Evolutionary conservation across 768 basidiomycete genomes (phyloP), one percentile per base, ranked within the genome.

Genomic region (Termitomyces sp.): DNA sequence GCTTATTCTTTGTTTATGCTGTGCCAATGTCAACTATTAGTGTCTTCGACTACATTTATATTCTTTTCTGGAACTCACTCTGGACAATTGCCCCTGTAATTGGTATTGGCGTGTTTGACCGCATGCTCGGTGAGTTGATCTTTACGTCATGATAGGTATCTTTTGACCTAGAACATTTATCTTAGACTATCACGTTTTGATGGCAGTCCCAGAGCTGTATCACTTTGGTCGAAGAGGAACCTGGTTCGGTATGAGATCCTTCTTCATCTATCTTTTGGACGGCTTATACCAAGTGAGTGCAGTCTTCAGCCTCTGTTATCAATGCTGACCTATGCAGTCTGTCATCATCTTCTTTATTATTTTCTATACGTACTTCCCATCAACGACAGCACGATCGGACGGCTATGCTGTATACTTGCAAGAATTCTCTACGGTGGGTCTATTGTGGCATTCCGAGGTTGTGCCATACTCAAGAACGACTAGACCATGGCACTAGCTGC

Each of bases 1-100:
- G 37, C 22, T 5, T 5, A 24, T 45, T 20, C 16, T 61, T 68
- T 57, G 66, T 55, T 45, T n/a, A 24, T 20, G 7, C 33, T 13
- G 47, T 48, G 58, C 54, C 48, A 15, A 49, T 20, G 37, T 36
- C 12, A 41, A 30, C 57, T 39, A 39, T 18, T 47, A 75, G 73
- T 63, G 91, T 85, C 12, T 91, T 91, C 64, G 89, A 93, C 61
- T 96, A 96, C 71, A 89, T 86, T 27, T 97, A 95, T 67, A 76
- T 99, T 46, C 78, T 99, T 36, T 95, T 95, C 75, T 98, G 96
- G 96, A 99, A 99, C 75, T 89, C 96, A 11, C 86, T 99, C 73
- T 99, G 91, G 91, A 91, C 91, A 0, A 76, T 96, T 52, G 82
- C 86, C 8, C 95, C 96, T 41, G 95, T 97, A 55, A 88, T 98